These are phyloP conservation scores for Sclerotinia minor DNA, from an alignment of 2,329 filamentous ascomycete genomes.

Conservation along the genomic window DNA sequence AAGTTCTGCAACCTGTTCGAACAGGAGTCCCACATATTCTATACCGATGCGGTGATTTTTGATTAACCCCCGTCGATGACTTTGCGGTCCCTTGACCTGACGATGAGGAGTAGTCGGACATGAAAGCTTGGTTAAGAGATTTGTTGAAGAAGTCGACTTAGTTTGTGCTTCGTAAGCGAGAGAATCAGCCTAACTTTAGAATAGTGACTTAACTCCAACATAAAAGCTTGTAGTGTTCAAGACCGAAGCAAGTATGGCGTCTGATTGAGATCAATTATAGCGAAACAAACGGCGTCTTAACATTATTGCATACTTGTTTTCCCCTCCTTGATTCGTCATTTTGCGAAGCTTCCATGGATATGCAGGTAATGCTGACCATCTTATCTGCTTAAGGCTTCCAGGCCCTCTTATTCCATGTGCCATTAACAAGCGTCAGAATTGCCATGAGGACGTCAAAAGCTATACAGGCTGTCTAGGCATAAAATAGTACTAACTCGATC, in stretches of 20 bases:
- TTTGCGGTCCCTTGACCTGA: background rate
- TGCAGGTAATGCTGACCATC: conserved; percentile 17
- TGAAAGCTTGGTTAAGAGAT: background rate
- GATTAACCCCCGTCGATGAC: conserved; percentile 20
- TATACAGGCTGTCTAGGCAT: conserved; percentile 2
- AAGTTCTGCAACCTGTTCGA: conserved; percentile 37
- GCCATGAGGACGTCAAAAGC: conserved; percentile 15
- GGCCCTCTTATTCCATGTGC: background rate
- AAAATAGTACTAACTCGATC: background rate
- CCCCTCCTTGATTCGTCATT: background rate
- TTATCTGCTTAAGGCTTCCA: background rate
- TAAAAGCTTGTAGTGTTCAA: background rate
- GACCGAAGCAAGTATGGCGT: background rate
- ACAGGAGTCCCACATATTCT: conserved; percentile 39
- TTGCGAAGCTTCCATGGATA: background rate
- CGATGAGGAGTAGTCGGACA: background rate
- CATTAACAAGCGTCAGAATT: background rate
- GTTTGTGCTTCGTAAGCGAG: background rate
- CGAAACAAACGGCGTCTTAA: background rate
- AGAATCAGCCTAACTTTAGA: background rate
- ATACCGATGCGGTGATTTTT: conserved; percentile 35
- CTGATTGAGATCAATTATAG: background rate
- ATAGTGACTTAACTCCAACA: background rate
- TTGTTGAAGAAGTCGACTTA: background rate
- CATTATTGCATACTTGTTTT: background rate